Percentiles rank a stretch among this genome's conserved stretches.
phyloP scores from a whole-genome alignment of 1,284 basidiomycete species.

The Fomitopsis betulina region DNA sequence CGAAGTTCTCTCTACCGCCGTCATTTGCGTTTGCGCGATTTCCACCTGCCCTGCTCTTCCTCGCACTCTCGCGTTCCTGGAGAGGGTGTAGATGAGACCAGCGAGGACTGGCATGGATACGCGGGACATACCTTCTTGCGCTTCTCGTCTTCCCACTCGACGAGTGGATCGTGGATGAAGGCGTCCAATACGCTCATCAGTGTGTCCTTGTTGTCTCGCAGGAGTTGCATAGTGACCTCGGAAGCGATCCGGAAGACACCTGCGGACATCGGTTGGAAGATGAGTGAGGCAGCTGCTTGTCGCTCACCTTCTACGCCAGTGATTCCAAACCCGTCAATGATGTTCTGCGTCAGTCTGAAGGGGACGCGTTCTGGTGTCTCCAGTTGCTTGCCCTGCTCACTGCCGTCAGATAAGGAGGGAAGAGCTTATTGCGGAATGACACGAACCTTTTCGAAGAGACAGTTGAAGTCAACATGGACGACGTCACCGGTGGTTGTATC shows the following conservation, averaged over 20 bases:
- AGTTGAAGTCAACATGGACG: constrained; percentile 98
- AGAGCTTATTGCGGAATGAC: too few relatives aligned
- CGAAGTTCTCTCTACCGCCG: constrained; percentile 18
- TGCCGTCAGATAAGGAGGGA: not conserved
- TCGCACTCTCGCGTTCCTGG: constrained; percentile 27
- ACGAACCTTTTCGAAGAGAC: constrained; percentile 89
- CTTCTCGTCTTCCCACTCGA: constrained; percentile 90
- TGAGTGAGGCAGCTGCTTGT: constrained; percentile 8
- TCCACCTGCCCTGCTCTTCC: constrained; percentile 8
- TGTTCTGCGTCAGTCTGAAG: constrained; percentile 93
- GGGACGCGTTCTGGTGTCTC: constrained; percentile 93
- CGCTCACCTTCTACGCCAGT: constrained; percentile 83
- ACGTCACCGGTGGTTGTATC: constrained; percentile 88
- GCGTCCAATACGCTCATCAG: constrained; percentile 97
- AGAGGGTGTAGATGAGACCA: not conserved
- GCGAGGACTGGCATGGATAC: not conserved
- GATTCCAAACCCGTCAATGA: constrained; percentile 91
- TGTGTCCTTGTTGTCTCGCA: constrained; percentile 90
- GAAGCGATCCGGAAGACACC: constrained; percentile 91
- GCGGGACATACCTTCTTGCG: constrained; percentile 44
- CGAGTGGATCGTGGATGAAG: constrained; percentile 96
- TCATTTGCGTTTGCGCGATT: not conserved
- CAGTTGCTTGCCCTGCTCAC: constrained; percentile 74
- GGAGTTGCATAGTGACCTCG: constrained; percentile 86
- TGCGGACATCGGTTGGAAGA: constrained; percentile 22